These are phyloP conservation scores for Paracoccidioides lutzii DNA, from an alignment of 2,329 filamentous ascomycete species.

Conservation along the genomic window DNA sequence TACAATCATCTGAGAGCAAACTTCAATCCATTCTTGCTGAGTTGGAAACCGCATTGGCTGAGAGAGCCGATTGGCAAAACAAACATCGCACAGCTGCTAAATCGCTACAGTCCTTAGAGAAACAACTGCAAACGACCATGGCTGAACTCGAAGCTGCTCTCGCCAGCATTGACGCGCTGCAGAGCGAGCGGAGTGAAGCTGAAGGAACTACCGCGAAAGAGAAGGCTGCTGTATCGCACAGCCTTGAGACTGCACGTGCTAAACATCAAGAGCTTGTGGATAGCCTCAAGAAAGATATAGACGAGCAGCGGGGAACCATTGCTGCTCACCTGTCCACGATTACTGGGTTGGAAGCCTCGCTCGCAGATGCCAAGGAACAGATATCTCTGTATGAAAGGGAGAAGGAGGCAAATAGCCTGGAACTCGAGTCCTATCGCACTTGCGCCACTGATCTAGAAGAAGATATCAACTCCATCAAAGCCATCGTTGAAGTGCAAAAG, in stretches of 20 bases:
- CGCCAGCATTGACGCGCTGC: slow-evolving; percentile 38
- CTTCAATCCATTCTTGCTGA: slow-evolving; percentile 59
- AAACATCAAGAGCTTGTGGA: slow-evolving; percentile 49
- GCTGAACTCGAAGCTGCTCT: slow-evolving; percentile 57
- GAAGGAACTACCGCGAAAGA: slow-evolving; percentile 20
- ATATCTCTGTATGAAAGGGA: slow-evolving; percentile 53
- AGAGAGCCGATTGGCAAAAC: slow-evolving; percentile 47
- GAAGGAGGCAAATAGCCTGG: slow-evolving; percentile 42
- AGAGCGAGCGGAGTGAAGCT: slow-evolving; percentile 27
- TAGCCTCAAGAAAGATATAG: slow-evolving; percentile 58
- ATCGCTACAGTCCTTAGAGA: slow-evolving; percentile 59
- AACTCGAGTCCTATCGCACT: slow-evolving; percentile 30
- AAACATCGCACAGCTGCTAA: slow-evolving; percentile 62
- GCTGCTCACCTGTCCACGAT: slow-evolving; percentile 56
- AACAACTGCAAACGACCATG: slow-evolving; percentile 58
- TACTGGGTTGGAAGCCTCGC: slow-evolving; percentile 58
- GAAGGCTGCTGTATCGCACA: slow-evolving; percentile 30
- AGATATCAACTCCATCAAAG: slow-evolving; percentile 45
- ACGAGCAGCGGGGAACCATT: slow-evolving; percentile 67
- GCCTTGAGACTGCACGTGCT: slow-evolving; percentile 38
- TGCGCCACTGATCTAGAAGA: slow-evolving; percentile 44
- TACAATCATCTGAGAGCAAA: slow-evolving; percentile 58
- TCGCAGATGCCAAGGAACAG: slow-evolving; percentile 52
- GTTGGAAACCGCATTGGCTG: slow-evolving; percentile 45
- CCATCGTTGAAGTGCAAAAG: slow-evolving; percentile 42